Evolutionary conservation across 2,329 filamentous ascomycete species (phyloP), one percentile per base, ranked within the genome.

Genomic region (Hirsutella minnesotensis): DNA sequence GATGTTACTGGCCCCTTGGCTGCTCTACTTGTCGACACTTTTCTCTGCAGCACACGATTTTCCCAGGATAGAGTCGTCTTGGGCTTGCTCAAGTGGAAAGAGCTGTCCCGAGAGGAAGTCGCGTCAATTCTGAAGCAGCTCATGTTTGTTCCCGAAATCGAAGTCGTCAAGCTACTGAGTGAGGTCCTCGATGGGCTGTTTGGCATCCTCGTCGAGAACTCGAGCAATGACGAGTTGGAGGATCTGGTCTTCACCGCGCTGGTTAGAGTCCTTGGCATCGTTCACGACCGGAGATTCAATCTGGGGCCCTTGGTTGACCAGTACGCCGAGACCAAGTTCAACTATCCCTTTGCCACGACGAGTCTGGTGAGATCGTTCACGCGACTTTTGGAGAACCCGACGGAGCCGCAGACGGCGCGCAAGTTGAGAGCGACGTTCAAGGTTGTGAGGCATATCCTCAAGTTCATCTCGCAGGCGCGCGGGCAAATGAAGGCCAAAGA

Each of bases 71-170:
- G 89, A 44, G 78, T 83, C 15, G 75, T 98, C 10, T 67, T 95
- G 16, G 84, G 86, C 15, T 69, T 98, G 21, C 65, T 96, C 29
- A 86, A 82, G 52, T 96, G 92, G 92, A 86, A 79, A 55, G 83
- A 90, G 12, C 73, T 81, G 34, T 71, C 81, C 0, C 74, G 80
- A 38, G 79, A 81, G 22, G 79, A 89, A 30, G 70, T 96, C 2
- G 71, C 85, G 1, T 72, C 79, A 20, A 68, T 94, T 1, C 66
- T 98, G 35, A 83, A 84, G 57, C 81, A 89, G 51, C 77, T 96
- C 39, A 81, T 89, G 18, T 96, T 96, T 51, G 89, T 98, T 1
- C 86, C 92, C 0, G 92, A 98, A 59, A 95, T 96, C 44, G 94
- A 98, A 63, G 86, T 98, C 29, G 92, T 98, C 48, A 98, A 96